Percentiles rank a stretch among this genome's conserved stretches.
phyloP scores from a whole-genome alignment of 768 basidiomycete genomes.

The Tulasnella sp. region DNA sequence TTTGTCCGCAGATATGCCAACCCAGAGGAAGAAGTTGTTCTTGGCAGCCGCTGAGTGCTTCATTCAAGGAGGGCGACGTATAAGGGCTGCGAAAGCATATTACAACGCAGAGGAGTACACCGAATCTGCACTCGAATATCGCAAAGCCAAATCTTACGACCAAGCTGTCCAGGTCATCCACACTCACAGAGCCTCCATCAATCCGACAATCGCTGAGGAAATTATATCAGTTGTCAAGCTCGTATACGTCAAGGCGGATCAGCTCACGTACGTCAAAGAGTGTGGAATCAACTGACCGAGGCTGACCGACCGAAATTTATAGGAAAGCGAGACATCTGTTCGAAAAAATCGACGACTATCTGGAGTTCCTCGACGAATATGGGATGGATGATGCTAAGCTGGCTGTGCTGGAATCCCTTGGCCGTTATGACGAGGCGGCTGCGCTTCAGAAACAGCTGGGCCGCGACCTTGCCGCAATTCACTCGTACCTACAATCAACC shows the following conservation, averaged over 20 bases:
- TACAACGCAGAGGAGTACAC: constrained; percentile 2
- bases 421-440: too few species aligned
- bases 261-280: neutral
- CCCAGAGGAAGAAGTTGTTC: neutral
- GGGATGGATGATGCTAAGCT: neutral
- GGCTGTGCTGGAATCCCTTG: too few species aligned
- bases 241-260: neutral
- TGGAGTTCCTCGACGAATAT: constrained; percentile 2
- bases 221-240: constrained; percentile 39
- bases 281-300: too few species aligned
- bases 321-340: neutral
- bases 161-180: constrained; percentile 10
- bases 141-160: constrained; percentile 10
- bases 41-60: constrained; percentile 14
- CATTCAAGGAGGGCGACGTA: neutral
- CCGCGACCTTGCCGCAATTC: too few species aligned
- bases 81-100: neutral
- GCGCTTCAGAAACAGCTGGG: too few species aligned
- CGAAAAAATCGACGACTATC: neutral
- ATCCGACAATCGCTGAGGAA: constrained; percentile 24
- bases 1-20: neutral
- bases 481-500: too few species aligned
- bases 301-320: neutral
- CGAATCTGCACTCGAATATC: constrained; percentile 2
- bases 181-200: constrained; percentile 24